Conservation (phyloP, 2,329 filamentous ascomycete species). For the Colletotrichum orbiculare region DNA sequence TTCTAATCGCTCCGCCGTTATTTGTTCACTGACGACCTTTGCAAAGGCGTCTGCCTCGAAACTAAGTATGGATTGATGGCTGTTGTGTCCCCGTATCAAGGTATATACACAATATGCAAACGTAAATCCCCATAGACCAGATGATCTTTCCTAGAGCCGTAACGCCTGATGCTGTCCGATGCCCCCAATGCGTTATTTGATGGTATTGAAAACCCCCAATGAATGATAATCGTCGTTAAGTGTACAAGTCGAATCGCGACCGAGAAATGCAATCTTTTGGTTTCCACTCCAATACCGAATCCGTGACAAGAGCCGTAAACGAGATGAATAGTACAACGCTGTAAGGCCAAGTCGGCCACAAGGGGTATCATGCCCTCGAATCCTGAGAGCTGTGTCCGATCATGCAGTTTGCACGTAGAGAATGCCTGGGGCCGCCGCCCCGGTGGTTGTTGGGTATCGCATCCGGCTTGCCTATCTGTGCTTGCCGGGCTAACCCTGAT, state of each 20-base stretch:
- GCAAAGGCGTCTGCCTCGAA: conserved; percentile 9
- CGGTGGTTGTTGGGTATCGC: conserved; percentile 1
- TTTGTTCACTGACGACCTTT: no score
- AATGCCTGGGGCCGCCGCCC: conserved; percentile 10
- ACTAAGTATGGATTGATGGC: conserved; percentile 25
- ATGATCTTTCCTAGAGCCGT: conserved; percentile 17
- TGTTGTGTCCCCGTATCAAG: conserved; percentile 11
- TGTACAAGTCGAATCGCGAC: conserved; percentile 31
- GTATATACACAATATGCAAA: conserved; percentile 32
- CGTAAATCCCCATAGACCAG: conserved; percentile 10
- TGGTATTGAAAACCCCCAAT: conserved; percentile 29
- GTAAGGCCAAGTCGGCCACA: conserved; percentile 33
- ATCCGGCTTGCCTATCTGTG: neutral
- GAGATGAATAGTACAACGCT: conserved; percentile 32
- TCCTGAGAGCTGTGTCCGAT: conserved; percentile 33
- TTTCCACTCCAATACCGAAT: conserved; percentile 35
- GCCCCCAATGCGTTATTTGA: conserved; percentile 29
- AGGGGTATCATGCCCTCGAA: conserved; percentile 35
- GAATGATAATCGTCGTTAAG: conserved; percentile 35
- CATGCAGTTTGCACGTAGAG: conserved; percentile 28
- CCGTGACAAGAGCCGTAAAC: conserved; percentile 35
- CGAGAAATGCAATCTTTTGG: conserved; percentile 27
- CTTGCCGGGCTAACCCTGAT: neutral
- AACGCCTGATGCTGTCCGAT: conserved; percentile 35
- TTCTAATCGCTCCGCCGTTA: no score